Conservation (phyloP, 192 early-diverging fungal species). For the Thoreauomyces humboldtii region DNA sequence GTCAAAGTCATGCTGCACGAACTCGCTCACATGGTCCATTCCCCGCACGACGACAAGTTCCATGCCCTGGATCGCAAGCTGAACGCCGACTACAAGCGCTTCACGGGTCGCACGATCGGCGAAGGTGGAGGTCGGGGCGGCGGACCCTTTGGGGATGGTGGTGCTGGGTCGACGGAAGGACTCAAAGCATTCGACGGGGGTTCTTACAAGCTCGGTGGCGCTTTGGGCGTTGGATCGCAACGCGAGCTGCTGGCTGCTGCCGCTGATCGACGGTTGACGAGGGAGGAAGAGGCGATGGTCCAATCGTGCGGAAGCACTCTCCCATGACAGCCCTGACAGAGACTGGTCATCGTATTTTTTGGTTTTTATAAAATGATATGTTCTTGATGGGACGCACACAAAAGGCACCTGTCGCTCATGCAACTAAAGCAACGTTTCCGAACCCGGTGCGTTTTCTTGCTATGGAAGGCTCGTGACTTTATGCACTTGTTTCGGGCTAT, state of each 20-base stretch:
- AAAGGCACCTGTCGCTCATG: too few relatives aligned
- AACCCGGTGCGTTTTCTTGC: too few relatives aligned
- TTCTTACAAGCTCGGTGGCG: slow-evolving; percentile 58
- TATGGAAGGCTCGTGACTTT: too few relatives aligned
- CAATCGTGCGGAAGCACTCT: slow-evolving; percentile 44
- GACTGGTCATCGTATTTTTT: background rate
- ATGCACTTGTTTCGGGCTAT: too few relatives aligned
- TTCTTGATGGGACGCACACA: too few relatives aligned
- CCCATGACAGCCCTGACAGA: background rate
- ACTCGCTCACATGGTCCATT: slow-evolving; percentile 64
- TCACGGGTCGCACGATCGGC: slow-evolving; percentile 14
- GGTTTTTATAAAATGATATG: too few relatives aligned
- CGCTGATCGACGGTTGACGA: slow-evolving; percentile 55
- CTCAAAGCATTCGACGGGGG: slow-evolving; percentile 51
- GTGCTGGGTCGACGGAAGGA: slow-evolving; percentile 35
- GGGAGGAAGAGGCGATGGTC: slow-evolving; percentile 65
- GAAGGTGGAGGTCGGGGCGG: too few relatives aligned
- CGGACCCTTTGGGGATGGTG: slow-evolving; percentile 20
- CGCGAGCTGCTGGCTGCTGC: slow-evolving; percentile 58
- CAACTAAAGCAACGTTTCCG: too few relatives aligned
- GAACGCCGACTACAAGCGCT: slow-evolving; percentile 66
- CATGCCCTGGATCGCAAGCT: slow-evolving; percentile 69
- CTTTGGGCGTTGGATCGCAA: slow-evolving; percentile 2
- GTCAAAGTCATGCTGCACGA: slow-evolving; percentile 75
- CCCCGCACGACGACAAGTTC: slow-evolving; percentile 71